Conservation (phyloP, 2,329 filamentous ascomycete genomes). For the Aspergillus novoparasiticus region DNA sequence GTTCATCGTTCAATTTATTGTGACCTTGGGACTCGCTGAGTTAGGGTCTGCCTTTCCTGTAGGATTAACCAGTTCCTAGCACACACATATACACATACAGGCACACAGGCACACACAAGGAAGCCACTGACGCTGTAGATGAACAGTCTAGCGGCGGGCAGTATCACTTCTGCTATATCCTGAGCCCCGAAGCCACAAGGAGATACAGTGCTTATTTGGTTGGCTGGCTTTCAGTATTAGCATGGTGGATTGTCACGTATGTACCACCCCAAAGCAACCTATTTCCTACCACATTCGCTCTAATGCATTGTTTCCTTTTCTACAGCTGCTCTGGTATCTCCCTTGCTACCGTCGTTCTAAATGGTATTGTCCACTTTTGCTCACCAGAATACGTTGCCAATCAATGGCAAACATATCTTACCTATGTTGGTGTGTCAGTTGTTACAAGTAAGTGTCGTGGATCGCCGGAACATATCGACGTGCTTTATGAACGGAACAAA, state of each 20-base stretch:
- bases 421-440: constrained; percentile 13
- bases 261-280: not conserved
- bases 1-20: constrained; percentile 20
- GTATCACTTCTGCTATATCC: constrained; percentile 26
- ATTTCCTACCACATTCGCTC: not conserved
- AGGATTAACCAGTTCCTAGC: constrained; percentile 21
- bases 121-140: not conserved
- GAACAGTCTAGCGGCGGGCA: not conserved
- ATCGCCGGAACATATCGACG: not conserved
- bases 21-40: constrained; percentile 28
- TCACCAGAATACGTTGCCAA: constrained; percentile 13
- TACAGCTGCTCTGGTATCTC: constrained; percentile 13
- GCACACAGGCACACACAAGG: not conserved
- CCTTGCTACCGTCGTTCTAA: constrained; percentile 12
- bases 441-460: constrained; percentile 9
- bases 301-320: not conserved
- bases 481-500: not conserved
- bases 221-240: constrained; percentile 24
- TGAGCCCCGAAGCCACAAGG: constrained; percentile 11
- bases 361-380: constrained; percentile 18
- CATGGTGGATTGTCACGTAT: constrained; percentile 19
- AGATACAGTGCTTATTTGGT: constrained; percentile 17
- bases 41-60: constrained; percentile 29
- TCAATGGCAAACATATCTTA: constrained; percentile 24
- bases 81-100: no score